A percentile compares a stretch with the other conserved stretches of the same genome.
Conservation (phyloP, 345 rosid species). For the Noccaea bulbosa region DNA sequence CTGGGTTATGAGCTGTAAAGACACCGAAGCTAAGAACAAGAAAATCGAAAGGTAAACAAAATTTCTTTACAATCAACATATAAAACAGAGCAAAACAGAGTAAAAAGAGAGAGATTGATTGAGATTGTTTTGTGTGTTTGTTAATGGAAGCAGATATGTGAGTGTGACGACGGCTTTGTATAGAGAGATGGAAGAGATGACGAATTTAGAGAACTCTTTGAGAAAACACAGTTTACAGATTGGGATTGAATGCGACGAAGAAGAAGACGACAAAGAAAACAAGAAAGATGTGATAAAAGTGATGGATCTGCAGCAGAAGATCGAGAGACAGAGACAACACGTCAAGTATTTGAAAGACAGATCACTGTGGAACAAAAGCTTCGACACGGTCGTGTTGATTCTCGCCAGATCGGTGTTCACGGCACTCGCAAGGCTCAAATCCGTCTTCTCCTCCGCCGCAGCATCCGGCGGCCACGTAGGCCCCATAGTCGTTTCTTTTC, state of each 20-base stretch:
- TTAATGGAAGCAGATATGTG: conserved; percentile 54
- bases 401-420: conserved; percentile 75
- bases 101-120: conserved; percentile 26
- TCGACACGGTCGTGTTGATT: conserved; percentile 61
- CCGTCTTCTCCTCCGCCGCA: conserved; percentile 57
- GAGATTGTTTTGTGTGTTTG: not conserved
- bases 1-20: conserved; percentile 69
- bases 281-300: conserved; percentile 53
- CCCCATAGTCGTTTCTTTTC: conserved; percentile 49
- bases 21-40: conserved; percentile 67
- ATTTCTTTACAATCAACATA: not conserved
- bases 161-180: conserved; percentile 65
- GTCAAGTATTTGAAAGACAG: conserved; percentile 78
- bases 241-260: conserved; percentile 44
- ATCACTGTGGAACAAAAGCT: conserved; percentile 87
- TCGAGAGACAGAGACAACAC: conserved; percentile 70
- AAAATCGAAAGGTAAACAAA: conserved; percentile 67
- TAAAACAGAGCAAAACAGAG: conserved; percentile 15
- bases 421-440: conserved; percentile 65
- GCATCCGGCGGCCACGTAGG: conserved; percentile 37
- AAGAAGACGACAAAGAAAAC: conserved; percentile 31
- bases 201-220: conserved; percentile 56
- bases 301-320: conserved; percentile 69
- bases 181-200: conserved; percentile 85
- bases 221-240: conserved; percentile 47